These are phyloP conservation scores for Podospora conica DNA, from an alignment of 495 filamentous ascomycete species.

Conservation along the genomic window DNA sequence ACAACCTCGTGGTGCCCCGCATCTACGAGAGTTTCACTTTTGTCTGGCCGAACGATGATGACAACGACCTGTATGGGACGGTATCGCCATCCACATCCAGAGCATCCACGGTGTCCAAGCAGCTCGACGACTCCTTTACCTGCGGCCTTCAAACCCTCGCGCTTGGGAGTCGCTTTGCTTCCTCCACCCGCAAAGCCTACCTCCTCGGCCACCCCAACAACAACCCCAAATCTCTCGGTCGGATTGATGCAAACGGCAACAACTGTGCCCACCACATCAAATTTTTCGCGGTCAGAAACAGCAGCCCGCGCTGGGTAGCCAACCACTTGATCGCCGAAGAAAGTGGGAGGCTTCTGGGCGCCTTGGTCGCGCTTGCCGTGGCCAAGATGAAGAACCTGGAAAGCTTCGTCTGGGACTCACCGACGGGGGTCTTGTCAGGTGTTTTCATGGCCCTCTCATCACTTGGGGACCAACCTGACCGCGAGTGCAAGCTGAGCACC, in stretches of 20 bases:
- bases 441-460: conserved; percentile 81
- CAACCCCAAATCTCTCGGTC: conserved; percentile 4
- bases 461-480: conserved; percentile 53
- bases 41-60: conserved; percentile 76
- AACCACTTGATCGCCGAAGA: conserved; percentile 88
- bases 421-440: conserved; percentile 79
- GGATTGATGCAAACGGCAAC: conserved; percentile 49
- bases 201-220: too few relatives aligned
- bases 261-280: conserved; percentile 79
- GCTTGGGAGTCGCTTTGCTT: conserved; percentile 69
- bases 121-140: conserved; percentile 86
- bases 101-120: conserved; percentile 58
- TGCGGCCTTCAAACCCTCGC: conserved; percentile 85
- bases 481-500: conserved; percentile 63
- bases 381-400: conserved; percentile 85
- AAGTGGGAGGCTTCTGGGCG: conserved; percentile 88
- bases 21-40: conserved; percentile 95
- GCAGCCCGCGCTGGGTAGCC: conserved; percentile 70
- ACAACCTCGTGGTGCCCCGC: conserved; percentile 70
- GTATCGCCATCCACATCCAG: too few relatives aligned
- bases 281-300: conserved; percentile 89
- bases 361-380: conserved; percentile 78
- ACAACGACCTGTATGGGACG: too few relatives aligned
- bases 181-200: conserved; percentile 33
- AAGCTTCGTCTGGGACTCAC: conserved; percentile 95